Evolutionary conservation across 2,329 filamentous ascomycete genomes (phyloP), one percentile per base, ranked within the genome.

Genomic region (Geoglossum cookeanum): DNA sequence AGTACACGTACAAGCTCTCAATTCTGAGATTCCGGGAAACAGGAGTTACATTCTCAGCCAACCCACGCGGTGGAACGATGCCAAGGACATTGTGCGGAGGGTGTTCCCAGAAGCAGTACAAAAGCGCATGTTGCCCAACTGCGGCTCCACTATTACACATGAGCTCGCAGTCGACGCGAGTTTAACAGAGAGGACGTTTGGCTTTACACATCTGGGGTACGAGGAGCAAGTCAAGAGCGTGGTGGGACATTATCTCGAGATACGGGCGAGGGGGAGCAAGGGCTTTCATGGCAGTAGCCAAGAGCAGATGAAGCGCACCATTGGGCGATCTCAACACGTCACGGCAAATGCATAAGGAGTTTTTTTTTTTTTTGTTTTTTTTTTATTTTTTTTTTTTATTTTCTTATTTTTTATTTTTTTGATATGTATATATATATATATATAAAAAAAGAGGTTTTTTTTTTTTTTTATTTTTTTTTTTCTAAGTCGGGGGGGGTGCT

Each of bases 11-110:
- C 59, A 61, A 4, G 69, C 71, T 3, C 65, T 73, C 4, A 59
- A 68, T 27, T 62, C 64, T 32, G 60, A 61, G 1, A 60, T 72
- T 4, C 58, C 65, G 1, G 67, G 66, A 4, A 66, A 66, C 52
- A 62, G 66, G 58, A 64, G 67, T 60, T 68, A 69, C 58, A 65
- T 70, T 33, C 62, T 69, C 22, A 64, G 61, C 57, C 60, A 61
- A 59, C 49, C 60, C 8, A 67, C 65, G 11, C 58, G 61, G 51
- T 74, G 70, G 71, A 68, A 70, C 49, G 69, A 71, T 29, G 65
- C 68, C 0, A 67, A 68, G 49, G 66, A 67, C 17, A 69, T 73
- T 54, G 69, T 68, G 3, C 64, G 65, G 52, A 59, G 63, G 22
- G 61, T 61, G 33, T 73, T 66, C 62, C 58, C 64, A 61, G 64